Base-by-base conservation (phyloP, 2,329 filamentous ascomycete genomes). In the Colletotrichum gigasporum region DNA sequence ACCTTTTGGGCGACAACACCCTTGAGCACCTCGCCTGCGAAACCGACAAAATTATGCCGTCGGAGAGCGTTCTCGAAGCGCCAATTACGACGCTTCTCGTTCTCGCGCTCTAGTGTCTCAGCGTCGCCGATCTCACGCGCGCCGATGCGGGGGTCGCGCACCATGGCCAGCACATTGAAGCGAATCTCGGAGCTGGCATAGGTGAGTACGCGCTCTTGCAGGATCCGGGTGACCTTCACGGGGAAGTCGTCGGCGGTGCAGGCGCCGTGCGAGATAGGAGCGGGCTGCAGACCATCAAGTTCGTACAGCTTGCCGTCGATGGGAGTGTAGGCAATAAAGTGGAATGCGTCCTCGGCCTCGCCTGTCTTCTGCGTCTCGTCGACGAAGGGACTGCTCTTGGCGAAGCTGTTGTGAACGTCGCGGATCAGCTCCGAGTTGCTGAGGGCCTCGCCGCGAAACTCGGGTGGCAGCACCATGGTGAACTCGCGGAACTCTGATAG, bases 131-230 rank as follows among this genome's bases (percentile, higher is more conserved):
- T 87, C 76, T 96, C 92, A 61, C 85, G 83, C 30, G 95, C 95
- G 50, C 88, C 84, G 45, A 91, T 82, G 42, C 96, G 85, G 74
- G 94, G 82, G 79, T 99, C 96, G 68, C 90, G 85, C 70, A 95
- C 92, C 86, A 97, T 94, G 44, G 95, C 96, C 75, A 99, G 87
- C 56, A 99, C 84, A 77, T 99, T 99, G 83, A 99, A 99, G 44
- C 94, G 87, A 67, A 98, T 97, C 83, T 99, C 96, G 1, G 89
- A 86, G 16, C 88, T 82, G 14, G 94, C 94, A 78, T 99, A 98
- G 60, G 95, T 86, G 65, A 86, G 90, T 70, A 99, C 91, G 56
- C 96, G 88, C 61, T 91, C 85, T 79, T 93, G 92, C 63, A 99
- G 82, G 35, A 98, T 94, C n/a, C 92, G 83, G 67, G 97, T 93